Evolutionary conservation across 2,329 filamentous ascomycete species (phyloP), one percentile per base, ranked within the genome.

Genomic region (Aspergillus phoenicis): DNA sequence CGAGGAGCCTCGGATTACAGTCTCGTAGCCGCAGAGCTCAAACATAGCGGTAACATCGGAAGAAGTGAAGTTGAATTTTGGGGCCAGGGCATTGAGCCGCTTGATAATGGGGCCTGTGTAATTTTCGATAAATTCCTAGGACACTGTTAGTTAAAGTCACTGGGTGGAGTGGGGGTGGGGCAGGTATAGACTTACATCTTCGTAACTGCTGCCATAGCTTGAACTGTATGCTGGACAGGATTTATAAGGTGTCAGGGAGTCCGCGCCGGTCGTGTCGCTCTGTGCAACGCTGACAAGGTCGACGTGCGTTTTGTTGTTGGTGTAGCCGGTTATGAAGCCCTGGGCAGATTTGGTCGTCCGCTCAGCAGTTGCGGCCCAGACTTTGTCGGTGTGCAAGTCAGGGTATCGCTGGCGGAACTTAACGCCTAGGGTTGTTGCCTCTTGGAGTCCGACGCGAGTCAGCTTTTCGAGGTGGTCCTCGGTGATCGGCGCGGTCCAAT

Each of bases 1-100:
- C 0, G 86, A 88, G 49, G 80, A 82, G 2, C 87, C 87, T 0
- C 82, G 82, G 62, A 88, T 87, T 17, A 88, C 86, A 0, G 83
- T 84, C 72, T 89, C 87, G 69, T 89, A 89, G 1, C 86, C 86
- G 68, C 87, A 89, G 3, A 89, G 74, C 74, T 88, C 81, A 77
- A 88, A 86, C 83, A 89, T 87, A 38, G 83, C 87, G 57, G 87
- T 84, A 13, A 90, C 80, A 66, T 90, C 87, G 52, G 81, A 78
- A 22, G 81, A 73, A 0, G 85, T 88, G 74, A 89, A 88, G 75
- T 89, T 87, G 74, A 90, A 88, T 0, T 70, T 76, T 0, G 81
- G 83, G 2, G 80, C 85, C 15, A 81, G 75, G 24, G 78, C 73
- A 45, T 84, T 84, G 63, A 87, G 77, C 13, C 87, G 82, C 0